Evolutionary conservation across 371 early-diverging fungal species (phyloP).

Genomic region (Rhizopus stolonifer): DNA sequence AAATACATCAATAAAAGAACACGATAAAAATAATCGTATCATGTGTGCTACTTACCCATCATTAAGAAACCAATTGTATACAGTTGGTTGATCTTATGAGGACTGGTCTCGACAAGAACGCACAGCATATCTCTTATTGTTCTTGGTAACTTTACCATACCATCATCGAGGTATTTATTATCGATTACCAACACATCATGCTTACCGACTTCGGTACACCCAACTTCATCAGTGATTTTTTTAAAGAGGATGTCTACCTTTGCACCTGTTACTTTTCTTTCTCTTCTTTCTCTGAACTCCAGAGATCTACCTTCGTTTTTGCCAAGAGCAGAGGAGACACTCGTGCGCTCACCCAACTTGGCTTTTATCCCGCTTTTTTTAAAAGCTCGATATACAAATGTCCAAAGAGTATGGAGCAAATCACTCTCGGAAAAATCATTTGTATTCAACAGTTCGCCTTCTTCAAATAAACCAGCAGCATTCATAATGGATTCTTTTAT

Average conservation of each 20-base stretch:
- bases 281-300: slow-evolving; percentile 10
- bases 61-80: slow-evolving; percentile 8
- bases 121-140: slow-evolving; percentile 6
- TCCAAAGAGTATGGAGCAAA: slow-evolving; percentile 13
- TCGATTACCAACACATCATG: slow-evolving; percentile 3
- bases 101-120: neutral
- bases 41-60: slow-evolving; percentile 14
- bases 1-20: slow-evolving; percentile 14
- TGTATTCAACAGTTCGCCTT: neutral
- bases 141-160: slow-evolving; percentile 8
- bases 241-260: slow-evolving; percentile 12
- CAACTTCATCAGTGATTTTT: slow-evolving; percentile 4
- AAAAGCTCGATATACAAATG: slow-evolving; percentile 11
- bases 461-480: slow-evolving; percentile 8
- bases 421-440: slow-evolving; percentile 15
- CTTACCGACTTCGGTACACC: slow-evolving; percentile 8
- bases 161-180: slow-evolving; percentile 13
- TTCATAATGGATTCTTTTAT: slow-evolving; percentile 5
- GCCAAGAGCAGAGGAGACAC: slow-evolving; percentile 11
- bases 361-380: slow-evolving; percentile 4
- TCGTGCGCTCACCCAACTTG: slow-evolving; percentile 12
- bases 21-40: slow-evolving; percentile 5
- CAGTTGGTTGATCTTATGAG: slow-evolving; percentile 1
- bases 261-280: slow-evolving; percentile 12
- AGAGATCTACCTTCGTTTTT: slow-evolving; percentile 14